Base-by-base conservation (phyloP, 768 basidiomycete genomes). In the Chiua virens region DNA sequence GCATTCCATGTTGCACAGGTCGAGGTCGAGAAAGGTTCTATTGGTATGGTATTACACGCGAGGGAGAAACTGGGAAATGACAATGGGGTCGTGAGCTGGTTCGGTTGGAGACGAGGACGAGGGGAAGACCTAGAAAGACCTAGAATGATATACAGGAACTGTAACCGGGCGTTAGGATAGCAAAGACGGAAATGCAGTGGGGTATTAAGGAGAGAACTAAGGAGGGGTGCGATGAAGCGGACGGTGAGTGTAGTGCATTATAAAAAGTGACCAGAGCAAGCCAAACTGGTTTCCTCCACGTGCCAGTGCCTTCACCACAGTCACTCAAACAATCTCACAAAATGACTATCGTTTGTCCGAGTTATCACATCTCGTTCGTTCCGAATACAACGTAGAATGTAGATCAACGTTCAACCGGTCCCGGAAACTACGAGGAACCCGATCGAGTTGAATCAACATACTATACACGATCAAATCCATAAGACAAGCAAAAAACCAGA, bases 1-100 rank as follows among this genome's bases (percentile, higher is more conserved):
- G 63, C 80, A 83, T 50, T 85, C 83, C 73, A 77, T 69, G 9
- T 57, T 17, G n/a, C 36, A 32, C 30, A 27, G 40, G 41, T 20
- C 32, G 14, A 28, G 21, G 35, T 49, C 21, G 41, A 10, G 11
- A 13, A 28, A 21, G 18, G 49, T 50, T 48, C 39, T 38, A 41
- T 47, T 35, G 34, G 42, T 53, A 45, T 37, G 44, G 40, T 44
- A 39, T 58, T 28, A 44, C 27, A 13, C 15, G 28, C 27, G 32
- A 28, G 4, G 41, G 32, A 21, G 18, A 25, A 8, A 25, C 35
- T 21, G 40, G 42, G 14, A 38, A 37, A 40, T 20, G 37, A 36
- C n/a, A n/a, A n/a, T n/a, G n/a, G n/a, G n/a, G n/a, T n/a, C 25
- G 20, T 25, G 25, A 25, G 25, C 25, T 25, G 1, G 40, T 22